Base-by-base conservation (phyloP, 1,284 basidiomycete species). In the Exobasidium cylindrosporum region DNA sequence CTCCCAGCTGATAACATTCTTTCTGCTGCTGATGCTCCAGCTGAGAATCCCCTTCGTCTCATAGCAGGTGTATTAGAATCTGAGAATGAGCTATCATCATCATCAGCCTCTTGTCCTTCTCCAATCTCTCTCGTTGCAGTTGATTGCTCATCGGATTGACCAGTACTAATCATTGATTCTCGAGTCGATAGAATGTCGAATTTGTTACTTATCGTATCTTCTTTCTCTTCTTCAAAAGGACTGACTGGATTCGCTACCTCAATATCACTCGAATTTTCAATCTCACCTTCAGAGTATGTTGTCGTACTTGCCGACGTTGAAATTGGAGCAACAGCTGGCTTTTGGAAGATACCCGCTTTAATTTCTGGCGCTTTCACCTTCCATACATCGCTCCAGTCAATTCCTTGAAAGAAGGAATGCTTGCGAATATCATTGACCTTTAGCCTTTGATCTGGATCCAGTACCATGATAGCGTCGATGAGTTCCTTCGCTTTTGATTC, bases 401-500 rank as follows among this genome's bases (percentile, higher is more conserved):
- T 60, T 1, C 32, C 23, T 1, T 26, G 23, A 29, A 79, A 79
- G 60, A 78, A 74, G 1, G 64, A 54, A 32, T 73, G 69, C 21
- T 46, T 28, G 17, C 68, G 65, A 54, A 79, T 67, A 26, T 68
- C 43, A 5, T 24, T 21, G 0, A 24, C 61, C 11, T 58, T 50
- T 6, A 64, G 60, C 3, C 76, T 61, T 44, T 57, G 24, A 2
- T 43, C 35, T 0, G 74, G 71, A 49, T 77, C 67, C 14, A 81
- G 80, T 46, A 81, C 80, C 35, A 85, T 71, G 1, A 84, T 69
- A 11, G 72, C 67, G 7, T 84, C 80, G 24, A 85, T 74, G 11
- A 85, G 70, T 28, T 82, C 81, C 43, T 77, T 76, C 0, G 84
- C 84, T 28, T 81, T 80, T 10, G 72, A 66, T 14, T 83, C 82